phyloP scores from a whole-genome alignment of 495 filamentous ascomycete species.

The Aspergillus avenaceus region DNA sequence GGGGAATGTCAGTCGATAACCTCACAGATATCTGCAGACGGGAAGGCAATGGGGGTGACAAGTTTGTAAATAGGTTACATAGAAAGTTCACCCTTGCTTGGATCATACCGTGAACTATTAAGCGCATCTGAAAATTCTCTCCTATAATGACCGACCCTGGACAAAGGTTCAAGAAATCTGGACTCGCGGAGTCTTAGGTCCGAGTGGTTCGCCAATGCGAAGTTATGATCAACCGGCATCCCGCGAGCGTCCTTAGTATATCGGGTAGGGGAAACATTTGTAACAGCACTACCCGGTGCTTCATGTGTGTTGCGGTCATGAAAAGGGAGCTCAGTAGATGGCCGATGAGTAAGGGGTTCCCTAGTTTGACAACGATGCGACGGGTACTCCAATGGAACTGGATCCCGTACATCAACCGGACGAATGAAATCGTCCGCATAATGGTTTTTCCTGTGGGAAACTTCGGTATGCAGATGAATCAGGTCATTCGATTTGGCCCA shows the following conservation, averaged over 20 bases:
- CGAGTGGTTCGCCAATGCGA: constrained; percentile 4
- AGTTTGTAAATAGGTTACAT: neutral
- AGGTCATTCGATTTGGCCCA: constrained; percentile 15
- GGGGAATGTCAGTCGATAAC: neutral
- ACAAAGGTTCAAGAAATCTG: neutral
- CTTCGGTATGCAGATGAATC: constrained; percentile 12
- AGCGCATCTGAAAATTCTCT: constrained; percentile 2
- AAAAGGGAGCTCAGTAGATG: constrained; percentile 7
- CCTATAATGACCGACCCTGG: constrained; percentile 6
- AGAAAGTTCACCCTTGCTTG: neutral
- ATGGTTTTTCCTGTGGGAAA: constrained; percentile 17
- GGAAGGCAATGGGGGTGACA: neutral
- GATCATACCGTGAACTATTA: constrained; percentile 19
- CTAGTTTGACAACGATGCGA: constrained; percentile 14
- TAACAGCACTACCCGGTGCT: constrained; percentile 9
- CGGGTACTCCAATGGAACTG: constrained; percentile 19
- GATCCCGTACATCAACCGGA: constrained; percentile 28
- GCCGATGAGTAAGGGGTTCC: constrained; percentile 17
- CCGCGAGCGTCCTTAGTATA: constrained; percentile 12
- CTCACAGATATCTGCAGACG: no score
- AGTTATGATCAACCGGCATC: constrained; percentile 2
- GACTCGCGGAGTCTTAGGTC: neutral
- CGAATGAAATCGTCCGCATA: constrained; percentile 41
- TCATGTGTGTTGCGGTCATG: constrained; percentile 13
- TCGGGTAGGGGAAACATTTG: constrained; percentile 10